A percentile compares a stretch with the other conserved stretches of the same genome.
Evolutionary conservation across 306 rosid species (phyloP).

Genomic region (Castanea mollissima): DNA sequence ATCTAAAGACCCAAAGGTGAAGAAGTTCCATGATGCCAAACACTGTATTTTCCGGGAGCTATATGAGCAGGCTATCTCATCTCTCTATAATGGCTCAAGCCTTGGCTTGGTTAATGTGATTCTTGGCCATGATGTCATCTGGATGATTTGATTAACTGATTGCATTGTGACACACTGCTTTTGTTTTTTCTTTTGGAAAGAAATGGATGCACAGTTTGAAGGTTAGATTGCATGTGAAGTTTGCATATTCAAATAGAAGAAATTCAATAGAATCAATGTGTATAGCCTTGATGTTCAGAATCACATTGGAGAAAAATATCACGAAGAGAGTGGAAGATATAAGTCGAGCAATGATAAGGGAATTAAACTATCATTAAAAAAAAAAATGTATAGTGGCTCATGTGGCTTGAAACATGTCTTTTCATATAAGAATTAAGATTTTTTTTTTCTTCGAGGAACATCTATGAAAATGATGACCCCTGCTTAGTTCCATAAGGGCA

Average conservation of each 20-base stretch:
- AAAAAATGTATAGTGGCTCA: not conserved
- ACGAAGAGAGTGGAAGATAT: not conserved
- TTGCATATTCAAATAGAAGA: too few species aligned
- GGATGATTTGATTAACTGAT: not conserved
- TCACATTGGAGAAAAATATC: not conserved
- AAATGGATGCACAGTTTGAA: not conserved
- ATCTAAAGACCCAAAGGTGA: slow-evolving; percentile 75
- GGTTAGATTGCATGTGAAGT: not conserved
- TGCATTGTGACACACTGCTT: not conserved
- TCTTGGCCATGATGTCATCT: slow-evolving; percentile 16
- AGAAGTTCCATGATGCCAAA: slow-evolving; percentile 77
- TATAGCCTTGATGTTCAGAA: too few species aligned
- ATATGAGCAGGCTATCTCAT: slow-evolving; percentile 67
- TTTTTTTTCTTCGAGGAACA: too few species aligned
- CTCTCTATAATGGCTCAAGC: slow-evolving; percentile 79
- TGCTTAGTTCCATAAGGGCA: too few species aligned
- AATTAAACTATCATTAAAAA: not conserved
- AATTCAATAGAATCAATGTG: too few species aligned
- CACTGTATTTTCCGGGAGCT: slow-evolving; percentile 74
- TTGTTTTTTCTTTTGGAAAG: not conserved
- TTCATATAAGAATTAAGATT: too few species aligned
- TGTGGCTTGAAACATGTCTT: too few species aligned
- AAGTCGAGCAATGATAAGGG: not conserved
- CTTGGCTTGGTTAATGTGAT: slow-evolving; percentile 37
- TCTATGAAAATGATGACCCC: too few species aligned